Conservation (phyloP, 129 eudicot species). For the Helianthus annuus region DNA sequence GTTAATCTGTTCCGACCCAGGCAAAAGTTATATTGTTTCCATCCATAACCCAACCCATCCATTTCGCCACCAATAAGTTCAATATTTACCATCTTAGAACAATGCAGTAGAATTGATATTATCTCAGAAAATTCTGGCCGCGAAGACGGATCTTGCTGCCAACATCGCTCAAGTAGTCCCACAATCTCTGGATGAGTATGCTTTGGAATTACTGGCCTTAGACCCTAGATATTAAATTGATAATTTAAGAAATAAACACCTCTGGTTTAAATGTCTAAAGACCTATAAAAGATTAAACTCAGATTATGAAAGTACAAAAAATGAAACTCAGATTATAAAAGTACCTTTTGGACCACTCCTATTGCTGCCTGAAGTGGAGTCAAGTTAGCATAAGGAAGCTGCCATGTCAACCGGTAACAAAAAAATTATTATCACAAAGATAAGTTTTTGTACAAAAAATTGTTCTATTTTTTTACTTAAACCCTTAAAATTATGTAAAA, state of each 20-base stretch:
- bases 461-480: background rate
- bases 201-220: constrained; percentile 53
- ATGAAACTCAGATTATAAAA: constrained; percentile 1
- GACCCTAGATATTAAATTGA: constrained; percentile 41
- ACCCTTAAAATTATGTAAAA: too few relatives aligned
- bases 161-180: constrained; percentile 51
- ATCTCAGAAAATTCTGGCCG: constrained; percentile 68
- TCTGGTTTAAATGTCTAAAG: background rate
- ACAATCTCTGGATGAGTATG: constrained; percentile 45
- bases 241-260: background rate
- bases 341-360: constrained; percentile 66
- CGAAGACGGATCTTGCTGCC: constrained; percentile 55
- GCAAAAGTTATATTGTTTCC: background rate
- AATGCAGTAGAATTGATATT: constrained; percentile 41
- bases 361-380: constrained; percentile 66
- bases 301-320: too few relatives aligned
- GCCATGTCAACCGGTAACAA: constrained; percentile 21
- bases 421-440: constrained; percentile 9
- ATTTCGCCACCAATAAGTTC: background rate
- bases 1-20: background rate
- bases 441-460: background rate
- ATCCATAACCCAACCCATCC: background rate
- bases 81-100: constrained; percentile 49
- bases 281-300: background rate
- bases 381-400: constrained; percentile 64